Percentiles rank a stretch among this genome's conserved stretches.
Conservation (phyloP, 2,329 filamentous ascomycete genomes). For the Camptophora hylomeconis region DNA sequence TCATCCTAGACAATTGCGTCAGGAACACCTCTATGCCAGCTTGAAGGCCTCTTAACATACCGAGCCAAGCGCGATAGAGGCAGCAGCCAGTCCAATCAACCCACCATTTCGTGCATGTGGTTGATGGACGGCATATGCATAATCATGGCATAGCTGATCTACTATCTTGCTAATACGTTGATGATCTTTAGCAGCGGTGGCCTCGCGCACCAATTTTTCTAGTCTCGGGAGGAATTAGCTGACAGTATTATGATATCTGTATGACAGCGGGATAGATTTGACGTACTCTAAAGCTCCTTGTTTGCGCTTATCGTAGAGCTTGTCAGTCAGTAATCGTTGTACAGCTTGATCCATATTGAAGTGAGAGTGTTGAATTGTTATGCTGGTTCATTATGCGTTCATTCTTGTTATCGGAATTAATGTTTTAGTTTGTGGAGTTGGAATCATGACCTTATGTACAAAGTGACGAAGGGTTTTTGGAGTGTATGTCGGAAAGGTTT, state of each 20-base stretch:
- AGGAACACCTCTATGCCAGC: constrained; percentile 3
- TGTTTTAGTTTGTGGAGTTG: too few species aligned
- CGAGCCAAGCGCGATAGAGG: constrained; percentile 83
- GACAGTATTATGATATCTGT: constrained; percentile 1
- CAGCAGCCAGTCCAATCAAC: constrained; percentile 85
- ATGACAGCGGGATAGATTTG: not conserved
- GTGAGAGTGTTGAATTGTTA: constrained; percentile 3
- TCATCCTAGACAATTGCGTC: constrained; percentile 47
- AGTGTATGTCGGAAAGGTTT: too few species aligned
- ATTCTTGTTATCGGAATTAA: too few species aligned
- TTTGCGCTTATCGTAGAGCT: constrained; percentile 97
- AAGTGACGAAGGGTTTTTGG: too few species aligned
- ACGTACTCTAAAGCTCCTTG: constrained; percentile 82
- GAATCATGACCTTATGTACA: too few species aligned
- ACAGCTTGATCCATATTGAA: constrained; percentile 69
- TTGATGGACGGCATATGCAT: constrained; percentile 92
- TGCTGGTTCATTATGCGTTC: constrained; percentile 11
- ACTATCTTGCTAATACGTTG: constrained; percentile 75
- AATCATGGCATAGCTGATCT: constrained; percentile 93
- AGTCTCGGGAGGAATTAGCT: constrained; percentile 46
- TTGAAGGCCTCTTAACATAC: constrained; percentile 41
- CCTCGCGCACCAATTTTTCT: constrained; percentile 78
- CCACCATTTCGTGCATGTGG: constrained; percentile 94
- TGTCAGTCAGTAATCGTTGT: constrained; percentile 87
- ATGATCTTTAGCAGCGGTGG: constrained; percentile 63